These are phyloP conservation scores for Grosmannia huntii DNA, from an alignment of 2,329 filamentous ascomycete species.

Conservation along the genomic window DNA sequence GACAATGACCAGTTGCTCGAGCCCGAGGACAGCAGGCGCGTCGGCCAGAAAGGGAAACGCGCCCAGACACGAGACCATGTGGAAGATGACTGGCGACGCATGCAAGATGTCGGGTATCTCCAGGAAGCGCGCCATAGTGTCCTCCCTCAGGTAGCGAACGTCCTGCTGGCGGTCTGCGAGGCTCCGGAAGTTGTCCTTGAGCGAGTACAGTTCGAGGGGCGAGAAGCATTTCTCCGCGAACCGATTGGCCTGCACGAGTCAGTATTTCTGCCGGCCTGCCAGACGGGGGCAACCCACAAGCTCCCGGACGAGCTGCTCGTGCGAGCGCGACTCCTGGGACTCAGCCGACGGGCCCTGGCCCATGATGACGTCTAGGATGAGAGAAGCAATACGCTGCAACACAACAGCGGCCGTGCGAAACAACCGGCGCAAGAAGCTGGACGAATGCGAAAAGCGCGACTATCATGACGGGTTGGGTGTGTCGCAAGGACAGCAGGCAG, in stretches of 20 bases:
- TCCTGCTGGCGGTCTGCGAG: constrained; percentile 52
- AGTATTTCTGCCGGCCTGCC: background rate
- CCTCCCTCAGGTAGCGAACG: constrained; percentile 55
- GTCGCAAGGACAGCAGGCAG: background rate
- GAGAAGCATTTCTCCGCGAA: constrained; percentile 62
- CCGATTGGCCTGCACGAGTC: constrained; percentile 34
- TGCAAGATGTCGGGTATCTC: constrained; percentile 59
- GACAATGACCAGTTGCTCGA: constrained; percentile 59
- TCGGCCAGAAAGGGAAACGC: constrained; percentile 62
- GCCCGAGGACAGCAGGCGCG: constrained; percentile 55
- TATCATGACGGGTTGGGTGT: background rate
- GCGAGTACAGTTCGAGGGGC: constrained; percentile 58
- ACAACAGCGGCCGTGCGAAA: background rate
- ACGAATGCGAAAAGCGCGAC: background rate
- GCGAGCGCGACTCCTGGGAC: constrained; percentile 29
- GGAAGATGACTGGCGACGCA: constrained; percentile 56
- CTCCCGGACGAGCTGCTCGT: constrained; percentile 36
- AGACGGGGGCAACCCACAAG: constrained; percentile 28
- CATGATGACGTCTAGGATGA: constrained; percentile 21
- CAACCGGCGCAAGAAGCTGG: background rate
- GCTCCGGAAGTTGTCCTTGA: constrained; percentile 59
- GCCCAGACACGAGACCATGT: constrained; percentile 58
- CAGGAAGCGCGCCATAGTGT: constrained; percentile 58
- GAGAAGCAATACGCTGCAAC: background rate
- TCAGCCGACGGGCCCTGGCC: constrained; percentile 39